Evolutionary conservation across 2,329 filamentous ascomycete species (phyloP).

Genomic region (Pyrenochaeta sp.): DNA sequence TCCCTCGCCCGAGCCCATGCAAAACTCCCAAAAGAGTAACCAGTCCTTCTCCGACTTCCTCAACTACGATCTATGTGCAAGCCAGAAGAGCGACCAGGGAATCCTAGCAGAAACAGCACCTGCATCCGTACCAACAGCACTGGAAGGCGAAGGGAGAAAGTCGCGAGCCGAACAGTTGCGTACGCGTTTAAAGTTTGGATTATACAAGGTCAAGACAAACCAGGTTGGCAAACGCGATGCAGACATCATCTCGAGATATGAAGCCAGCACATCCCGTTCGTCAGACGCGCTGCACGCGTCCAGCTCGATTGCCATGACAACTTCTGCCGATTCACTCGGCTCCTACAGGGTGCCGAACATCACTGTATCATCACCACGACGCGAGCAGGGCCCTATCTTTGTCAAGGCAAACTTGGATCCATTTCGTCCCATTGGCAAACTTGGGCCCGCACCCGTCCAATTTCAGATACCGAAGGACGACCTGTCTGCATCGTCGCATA

Average conservation of each 20-base stretch:
- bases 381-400: constrained; percentile 29
- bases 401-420: constrained; percentile 44
- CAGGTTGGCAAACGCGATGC: constrained; percentile 71
- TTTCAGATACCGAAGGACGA: constrained; percentile 32
- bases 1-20: constrained; percentile 32
- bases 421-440: constrained; percentile 37
- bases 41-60: constrained; percentile 58
- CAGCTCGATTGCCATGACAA: constrained; percentile 29
- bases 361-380: constrained; percentile 39
- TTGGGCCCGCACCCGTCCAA: constrained; percentile 51
- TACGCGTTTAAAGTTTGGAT: constrained; percentile 74
- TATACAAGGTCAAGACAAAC: constrained; percentile 78
- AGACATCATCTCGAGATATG: constrained; percentile 58
- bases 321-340: constrained; percentile 18
- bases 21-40: constrained; percentile 45
- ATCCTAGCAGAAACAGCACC: constrained; percentile 5
- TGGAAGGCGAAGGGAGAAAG: constrained; percentile 20
- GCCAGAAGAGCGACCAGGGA: constrained; percentile 45
- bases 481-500: constrained; percentile 50
- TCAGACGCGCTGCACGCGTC: constrained; percentile 25
- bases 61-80: constrained; percentile 56
- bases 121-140: constrained; percentile 6
- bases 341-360: constrained; percentile 35
- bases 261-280: constrained; percentile 29
- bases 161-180: constrained; percentile 72